phyloP scores from a whole-genome alignment of 306 rosid species.

The Aeschynomene evenia region DNA sequence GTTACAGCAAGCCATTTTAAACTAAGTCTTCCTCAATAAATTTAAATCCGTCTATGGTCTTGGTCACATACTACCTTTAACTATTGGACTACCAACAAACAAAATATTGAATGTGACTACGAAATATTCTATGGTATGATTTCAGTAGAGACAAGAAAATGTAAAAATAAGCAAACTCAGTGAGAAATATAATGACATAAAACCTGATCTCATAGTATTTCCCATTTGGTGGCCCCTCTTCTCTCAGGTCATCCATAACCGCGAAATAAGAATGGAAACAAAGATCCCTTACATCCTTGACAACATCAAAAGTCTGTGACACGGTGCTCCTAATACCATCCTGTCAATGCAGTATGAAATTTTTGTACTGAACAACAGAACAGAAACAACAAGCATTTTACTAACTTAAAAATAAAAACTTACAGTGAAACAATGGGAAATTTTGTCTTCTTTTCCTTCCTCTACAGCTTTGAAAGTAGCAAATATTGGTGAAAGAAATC shows the following conservation, averaged over 20 bases:
- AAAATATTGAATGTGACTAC: background rate
- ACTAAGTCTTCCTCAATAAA: too few species aligned
- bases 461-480: conserved; percentile 88
- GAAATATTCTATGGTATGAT: background rate
- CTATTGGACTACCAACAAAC: background rate
- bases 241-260: conserved; percentile 62
- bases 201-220: conserved; percentile 82
- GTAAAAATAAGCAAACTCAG: background rate
- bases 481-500: conserved; percentile 68
- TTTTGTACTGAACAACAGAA: conserved; percentile 24
- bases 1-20: too few species aligned
- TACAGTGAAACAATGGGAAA: conserved; percentile 73
- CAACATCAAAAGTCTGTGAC: conserved; percentile 49
- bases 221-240: conserved; percentile 47
- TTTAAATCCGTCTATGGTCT: background rate
- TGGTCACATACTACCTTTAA: background rate
- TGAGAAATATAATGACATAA: conserved; percentile 2
- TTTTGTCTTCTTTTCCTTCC: conserved; percentile 58
- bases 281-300: conserved; percentile 65
- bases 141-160: background rate
- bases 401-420: conserved; percentile 35
- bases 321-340: conserved; percentile 81
- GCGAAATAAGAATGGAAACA: conserved; percentile 71
- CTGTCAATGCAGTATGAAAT: conserved; percentile 46
- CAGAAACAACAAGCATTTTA: conserved; percentile 6